These are phyloP conservation scores for Nicotiana knightiana DNA, from an alignment of 257 asterid genomes.

Conservation along the genomic window DNA sequence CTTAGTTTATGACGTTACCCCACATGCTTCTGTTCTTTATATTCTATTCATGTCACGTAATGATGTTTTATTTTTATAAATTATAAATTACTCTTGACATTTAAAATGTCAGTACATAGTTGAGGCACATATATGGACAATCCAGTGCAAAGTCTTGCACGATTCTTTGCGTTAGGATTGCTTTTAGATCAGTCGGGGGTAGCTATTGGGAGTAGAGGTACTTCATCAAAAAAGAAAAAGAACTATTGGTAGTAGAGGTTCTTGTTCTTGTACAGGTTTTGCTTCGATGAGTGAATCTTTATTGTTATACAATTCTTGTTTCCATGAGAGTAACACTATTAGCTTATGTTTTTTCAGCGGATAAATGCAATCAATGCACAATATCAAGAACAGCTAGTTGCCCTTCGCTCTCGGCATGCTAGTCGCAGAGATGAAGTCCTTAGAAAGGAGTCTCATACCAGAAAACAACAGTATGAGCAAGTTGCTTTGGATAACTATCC, in stretches of 20 bases:
- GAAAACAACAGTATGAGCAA: slow-evolving; percentile 62
- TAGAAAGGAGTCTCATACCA: slow-evolving; percentile 56
- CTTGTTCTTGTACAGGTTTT: neutral
- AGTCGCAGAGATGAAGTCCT: slow-evolving; percentile 59
- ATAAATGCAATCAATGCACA: slow-evolving; percentile 52
- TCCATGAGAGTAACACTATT: slow-evolving; percentile 1
- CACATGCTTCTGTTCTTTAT: neutral
- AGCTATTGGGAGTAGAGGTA: neutral
- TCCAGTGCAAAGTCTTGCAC: neutral
- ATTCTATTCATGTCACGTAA: neutral
- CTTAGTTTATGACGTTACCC: neutral
- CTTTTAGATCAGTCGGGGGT: neutral
- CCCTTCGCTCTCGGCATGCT: slow-evolving; percentile 58
- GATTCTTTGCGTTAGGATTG: neutral
- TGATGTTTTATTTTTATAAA: neutral
- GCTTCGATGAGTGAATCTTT: neutral
- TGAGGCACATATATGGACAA: neutral
- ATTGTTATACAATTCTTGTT: neutral
- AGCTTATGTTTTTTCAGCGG: slow-evolving; percentile 32
- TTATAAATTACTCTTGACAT: neutral
- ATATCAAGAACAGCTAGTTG: slow-evolving; percentile 58
- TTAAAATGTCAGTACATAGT: neutral
- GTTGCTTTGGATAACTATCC: slow-evolving; percentile 47
- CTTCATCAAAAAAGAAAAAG: neutral
- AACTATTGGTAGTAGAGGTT: neutral